Evolutionary conservation across 768 basidiomycete species (phyloP), one percentile per base, ranked within the genome.

Genomic region (Kwoniella botswanensis): DNA sequence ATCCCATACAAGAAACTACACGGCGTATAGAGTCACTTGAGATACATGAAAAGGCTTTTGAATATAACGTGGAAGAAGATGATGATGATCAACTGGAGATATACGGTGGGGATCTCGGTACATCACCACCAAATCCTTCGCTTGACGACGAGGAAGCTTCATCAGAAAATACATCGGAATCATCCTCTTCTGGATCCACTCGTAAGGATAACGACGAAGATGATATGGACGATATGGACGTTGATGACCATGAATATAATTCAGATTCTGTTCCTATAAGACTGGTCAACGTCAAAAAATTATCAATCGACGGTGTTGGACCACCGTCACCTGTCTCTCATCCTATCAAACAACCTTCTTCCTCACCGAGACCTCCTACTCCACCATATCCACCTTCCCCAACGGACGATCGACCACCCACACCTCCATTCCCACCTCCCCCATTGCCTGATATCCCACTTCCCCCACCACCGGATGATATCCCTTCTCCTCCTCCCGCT

Each of bases 1-100:
- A 78, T 68, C 77, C 79, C 2, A 72, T 71, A 10, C 56, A 73
- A 26, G 79, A 73, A 18, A 65, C 73, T 26, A 61, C 57, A 15
- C 26, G 67, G 21, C 63, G 76, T 4, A 65, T 81, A 41, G 17
- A 63, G 24, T 18, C 10, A 1, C 22, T 63, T 18, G 22, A 46
- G 10, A 52, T 61, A 3, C 62, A 70, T 18, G 61, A 56, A 2
- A 73, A 69, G 13, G 42, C 63, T 1, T 61, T 65, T 42, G 71
- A 75, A 9, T n/a, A 24, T 1, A 18, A 26, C 2, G 13, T 42
- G 13, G 68, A 74, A 0, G 24, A 21, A 6, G 70, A 71, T 29
- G 61, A 67, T 10, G 76, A 74, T 1, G 72, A 74, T 56, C 22
- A 63, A 15, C 70, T 77, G 6, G 22, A 76, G 42, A 54, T 79